phyloP scores from a whole-genome alignment of 2,329 filamentous ascomycete genomes.

The Torrubiella hemipterigena region DNA sequence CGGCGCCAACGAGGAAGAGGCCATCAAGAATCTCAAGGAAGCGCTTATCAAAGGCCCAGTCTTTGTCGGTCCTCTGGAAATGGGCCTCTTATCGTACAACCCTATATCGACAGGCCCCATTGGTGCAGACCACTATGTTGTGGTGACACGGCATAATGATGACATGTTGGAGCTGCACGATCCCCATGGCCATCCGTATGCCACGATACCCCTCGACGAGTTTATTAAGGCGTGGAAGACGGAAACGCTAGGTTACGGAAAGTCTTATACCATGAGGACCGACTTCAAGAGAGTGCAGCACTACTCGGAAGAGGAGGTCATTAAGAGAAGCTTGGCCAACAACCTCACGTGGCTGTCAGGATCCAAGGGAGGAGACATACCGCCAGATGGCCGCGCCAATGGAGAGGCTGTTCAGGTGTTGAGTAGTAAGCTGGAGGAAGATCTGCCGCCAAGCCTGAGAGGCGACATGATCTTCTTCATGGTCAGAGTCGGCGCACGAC shows the following conservation, averaged over 20 bases:
- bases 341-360: conserved; percentile 7
- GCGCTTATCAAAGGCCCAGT: conserved; percentile 8
- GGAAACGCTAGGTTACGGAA: conserved; percentile 8
- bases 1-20: conserved; percentile 7
- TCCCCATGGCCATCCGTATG: conserved; percentile 8
- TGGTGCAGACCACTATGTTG: conserved; percentile 10
- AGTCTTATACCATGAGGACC: conserved; percentile 9
- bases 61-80: conserved; percentile 10
- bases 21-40: conserved; percentile 5
- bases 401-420: conserved; percentile 6
- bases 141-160: conserved; percentile 6
- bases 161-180: conserved; percentile 7
- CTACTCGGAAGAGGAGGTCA: conserved; percentile 8
- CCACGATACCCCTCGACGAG: conserved; percentile 7
- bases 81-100: conserved; percentile 9
- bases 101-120: conserved; percentile 7
- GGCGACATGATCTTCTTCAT: conserved; percentile 7
- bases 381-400: conserved; percentile 7
- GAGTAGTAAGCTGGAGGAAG: conserved; percentile 5
- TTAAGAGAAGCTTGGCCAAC: conserved; percentile 6
- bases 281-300: conserved; percentile 6
- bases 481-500: conserved; percentile 8
- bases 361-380: conserved; percentile 4
- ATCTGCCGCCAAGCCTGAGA: conserved; percentile 1
- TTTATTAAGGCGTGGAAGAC: conserved; percentile 9